phyloP scores from a whole-genome alignment of 495 filamentous ascomycete genomes.

The Echria macrotheca region DNA sequence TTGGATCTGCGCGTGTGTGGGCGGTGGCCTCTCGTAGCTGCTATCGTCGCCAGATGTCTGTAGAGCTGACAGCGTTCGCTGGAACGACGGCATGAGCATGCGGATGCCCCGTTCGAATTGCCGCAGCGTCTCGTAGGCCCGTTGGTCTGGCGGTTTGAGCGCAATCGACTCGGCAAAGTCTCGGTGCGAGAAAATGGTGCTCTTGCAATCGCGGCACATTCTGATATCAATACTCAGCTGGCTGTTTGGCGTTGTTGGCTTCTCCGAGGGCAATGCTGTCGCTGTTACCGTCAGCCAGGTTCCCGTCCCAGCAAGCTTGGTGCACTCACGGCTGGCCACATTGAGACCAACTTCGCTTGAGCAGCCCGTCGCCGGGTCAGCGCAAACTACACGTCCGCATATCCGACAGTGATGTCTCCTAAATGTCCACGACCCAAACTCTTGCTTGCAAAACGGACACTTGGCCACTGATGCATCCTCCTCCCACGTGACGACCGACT shows the following conservation, averaged over 20 bases:
- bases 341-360: slow-evolving; percentile 78
- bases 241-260: slow-evolving; percentile 37
- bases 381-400: slow-evolving; percentile 89
- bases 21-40: slow-evolving; percentile 57
- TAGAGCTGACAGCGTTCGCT: slow-evolving; percentile 61
- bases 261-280: slow-evolving; percentile 51
- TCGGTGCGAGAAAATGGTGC: slow-evolving; percentile 73
- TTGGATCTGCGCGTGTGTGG: slow-evolving; percentile 66
- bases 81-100: slow-evolving; percentile 78
- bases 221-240: slow-evolving; percentile 72
- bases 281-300: slow-evolving; percentile 8
- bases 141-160: slow-evolving; percentile 66
- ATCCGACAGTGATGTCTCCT: slow-evolving; percentile 90
- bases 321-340: slow-evolving; percentile 58
- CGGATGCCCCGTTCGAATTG: slow-evolving; percentile 90
- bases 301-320: background rate
- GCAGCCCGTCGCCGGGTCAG: slow-evolving; percentile 75
- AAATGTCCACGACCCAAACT: slow-evolving; percentile 84
- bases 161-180: slow-evolving; percentile 72
- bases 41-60: slow-evolving; percentile 42
- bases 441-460: slow-evolving; percentile 92
- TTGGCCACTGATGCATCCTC: slow-evolving; percentile 74
- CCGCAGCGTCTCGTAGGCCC: slow-evolving; percentile 77
- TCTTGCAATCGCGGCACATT: slow-evolving; percentile 86
- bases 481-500: slow-evolving; percentile 90